Base-by-base conservation (phyloP, 495 filamentous ascomycete species). In the Penicillium chermesinum region DNA sequence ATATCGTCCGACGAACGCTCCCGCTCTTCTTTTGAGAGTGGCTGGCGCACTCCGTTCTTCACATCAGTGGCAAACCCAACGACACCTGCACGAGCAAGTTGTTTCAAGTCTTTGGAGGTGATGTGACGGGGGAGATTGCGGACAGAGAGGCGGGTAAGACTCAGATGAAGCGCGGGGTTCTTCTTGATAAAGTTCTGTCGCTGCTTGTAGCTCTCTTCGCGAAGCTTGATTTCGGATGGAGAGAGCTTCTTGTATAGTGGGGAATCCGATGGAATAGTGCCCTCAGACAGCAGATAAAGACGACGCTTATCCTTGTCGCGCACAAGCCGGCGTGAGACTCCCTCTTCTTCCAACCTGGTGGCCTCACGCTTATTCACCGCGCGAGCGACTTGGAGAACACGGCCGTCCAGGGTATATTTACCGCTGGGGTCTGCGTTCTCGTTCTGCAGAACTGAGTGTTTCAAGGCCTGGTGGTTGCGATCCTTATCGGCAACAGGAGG, bases 1-100 rank as follows among this genome's bases (percentile, higher is more conserved):
- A 90, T 93, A n/a, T 84, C 81, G 10, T 84, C 79, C 14, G 87
- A 84, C 19, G 85, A 88, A 16, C 93, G 84, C 13, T 78, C 62
- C 32, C 84, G 73, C 63, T 97, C 93, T 54, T 97, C 94, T 60
- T 86, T 89, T 8, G 89, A 95, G 1, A 99, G 73, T 14, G 81
- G 81, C 47, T 84, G 67, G 21, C 93, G 84, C 4, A 65, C 64
- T 3, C 85, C 85, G 18, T 67, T 72, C 62, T 89, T 94, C 55
- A 89, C 89, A 57, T 99, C 94, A 55, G 75, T 83, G 34, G 93
- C 91, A 53, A 99, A 99, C 2, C 89, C 89, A 44, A 96, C 91
- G 41, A 95, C 83, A 22, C 88, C 94, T 62, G 89, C 76, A 36
- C 94, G 81, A 10, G 93, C 94, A 12, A 99, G 78, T 0, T 84